Evolutionary conservation across 1,284 basidiomycete species (phyloP).

Genomic region (Schizophyllum commune): DNA sequence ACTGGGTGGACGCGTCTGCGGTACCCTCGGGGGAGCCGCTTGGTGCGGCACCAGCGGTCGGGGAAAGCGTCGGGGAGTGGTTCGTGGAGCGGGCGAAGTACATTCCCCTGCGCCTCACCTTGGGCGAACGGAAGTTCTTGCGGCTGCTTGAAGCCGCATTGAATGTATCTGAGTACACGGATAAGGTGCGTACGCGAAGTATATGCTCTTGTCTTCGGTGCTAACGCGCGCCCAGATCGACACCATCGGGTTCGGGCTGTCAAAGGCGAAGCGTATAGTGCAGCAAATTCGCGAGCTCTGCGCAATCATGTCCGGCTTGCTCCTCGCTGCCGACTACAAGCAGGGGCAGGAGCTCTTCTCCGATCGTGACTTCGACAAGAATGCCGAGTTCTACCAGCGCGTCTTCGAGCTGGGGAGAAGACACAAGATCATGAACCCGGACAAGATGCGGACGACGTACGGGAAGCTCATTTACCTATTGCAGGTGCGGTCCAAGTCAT

Average conservation of each 20-base stretch:
- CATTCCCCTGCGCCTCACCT: constrained; percentile 67
- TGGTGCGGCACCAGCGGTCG: constrained; percentile 46
- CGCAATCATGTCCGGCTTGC: constrained; percentile 72
- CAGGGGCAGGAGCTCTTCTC: constrained; percentile 75
- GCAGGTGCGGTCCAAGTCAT: too few relatives aligned
- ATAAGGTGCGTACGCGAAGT: constrained; percentile 33
- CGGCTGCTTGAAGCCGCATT: constrained; percentile 75
- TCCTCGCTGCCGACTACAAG: constrained; percentile 76
- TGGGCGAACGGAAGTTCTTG: constrained; percentile 69
- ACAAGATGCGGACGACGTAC: constrained; percentile 82
- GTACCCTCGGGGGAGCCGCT: constrained; percentile 30
- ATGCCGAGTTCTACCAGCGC: constrained; percentile 67
- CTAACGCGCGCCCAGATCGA: constrained; percentile 37
- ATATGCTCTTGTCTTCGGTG: background rate
- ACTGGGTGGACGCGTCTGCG: constrained; percentile 30
- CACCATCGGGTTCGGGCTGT: constrained; percentile 62
- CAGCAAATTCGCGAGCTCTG: constrained; percentile 77
- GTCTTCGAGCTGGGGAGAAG: constrained; percentile 75
- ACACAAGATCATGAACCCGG: constrained; percentile 82
- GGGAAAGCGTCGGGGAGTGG: constrained; percentile 66
- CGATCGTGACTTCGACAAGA: constrained; percentile 68
- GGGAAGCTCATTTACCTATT: constrained; percentile 77
- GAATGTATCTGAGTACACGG: constrained; percentile 76
- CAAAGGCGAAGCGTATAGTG: constrained; percentile 75
- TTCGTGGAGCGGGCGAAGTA: constrained; percentile 71